Evolutionary conservation across 163 green algal genomes (phyloP), one percentile per base, ranked within the genome.

Genomic region (Scenedesmus sp.): DNA sequence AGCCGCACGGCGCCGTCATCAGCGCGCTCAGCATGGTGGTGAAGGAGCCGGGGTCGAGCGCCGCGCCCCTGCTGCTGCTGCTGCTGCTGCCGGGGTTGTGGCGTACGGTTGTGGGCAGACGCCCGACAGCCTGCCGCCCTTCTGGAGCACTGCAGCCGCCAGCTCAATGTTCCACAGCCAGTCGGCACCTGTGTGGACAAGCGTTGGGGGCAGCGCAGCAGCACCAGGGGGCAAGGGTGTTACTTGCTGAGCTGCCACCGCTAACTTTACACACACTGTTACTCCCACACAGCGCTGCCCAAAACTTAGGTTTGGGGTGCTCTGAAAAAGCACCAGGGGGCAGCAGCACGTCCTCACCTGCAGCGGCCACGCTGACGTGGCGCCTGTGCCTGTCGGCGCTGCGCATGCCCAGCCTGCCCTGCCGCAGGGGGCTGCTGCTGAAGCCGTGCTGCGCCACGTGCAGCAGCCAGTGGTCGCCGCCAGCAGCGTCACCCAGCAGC

Each of bases 1-100:
- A 68, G n/a, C 22, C 3, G 86, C 83, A 51, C 30, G 86, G 85
- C 3, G 87, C 91, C 2, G 93, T 94, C 76, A 94, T 80, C 65
- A 96, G 86, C 6, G 73, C 79, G 15, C 68, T 89, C 68, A 95
- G 84, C 94, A 96, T 95, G 20, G 82, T 88, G 24, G 89, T 93
- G 90, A 96, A 95, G 81, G 81, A 94, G 53, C 90, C 90, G 26
- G 76, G 84, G 59, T 89, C 82, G 2, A 89, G 70, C 20, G 22
- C 43, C 10, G 76, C 5, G 2, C 37, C 53, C 2, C 53, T 35
- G 88, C 37, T 80, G 43, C 68, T 72, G 51, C 53, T 81, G 56
- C 86, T 81, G n/a, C n/a, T n/a, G 79, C 79, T 79, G 46, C 53
- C 16, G 30, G 86, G 44, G 78, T 43, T 79, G 79, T 80, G 68